Evolutionary conservation across 225 moss, liverwort and hornwort genomes (phyloP).

Genomic region (Polytrichum commune): DNA sequence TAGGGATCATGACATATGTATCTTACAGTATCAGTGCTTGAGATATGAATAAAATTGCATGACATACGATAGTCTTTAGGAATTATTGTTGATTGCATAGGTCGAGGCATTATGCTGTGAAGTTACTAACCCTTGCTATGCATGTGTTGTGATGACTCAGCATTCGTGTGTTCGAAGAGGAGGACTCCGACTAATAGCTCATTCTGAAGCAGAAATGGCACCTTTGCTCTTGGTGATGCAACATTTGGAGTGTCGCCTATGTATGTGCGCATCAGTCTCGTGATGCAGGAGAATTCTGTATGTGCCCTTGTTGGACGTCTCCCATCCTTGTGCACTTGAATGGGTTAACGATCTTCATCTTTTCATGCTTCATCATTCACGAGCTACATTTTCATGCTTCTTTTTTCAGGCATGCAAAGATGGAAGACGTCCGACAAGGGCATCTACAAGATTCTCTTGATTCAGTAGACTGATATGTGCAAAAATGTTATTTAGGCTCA

Average conservation of each 20-base stretch:
- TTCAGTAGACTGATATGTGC: no score
- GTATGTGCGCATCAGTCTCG: neutral
- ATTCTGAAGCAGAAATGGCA: constrained; percentile 20
- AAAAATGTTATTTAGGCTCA: neutral
- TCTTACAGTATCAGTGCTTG: neutral
- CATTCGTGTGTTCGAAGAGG: constrained; percentile 40
- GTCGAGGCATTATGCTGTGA: no score
- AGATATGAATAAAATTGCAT: neutral
- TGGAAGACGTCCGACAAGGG: no score
- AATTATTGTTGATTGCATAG: no score
- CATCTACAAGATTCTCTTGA: no score
- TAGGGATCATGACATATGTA: no score
- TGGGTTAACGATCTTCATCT: no score
- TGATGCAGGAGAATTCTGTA: neutral
- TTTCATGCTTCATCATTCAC: no score
- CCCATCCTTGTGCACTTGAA: neutral
- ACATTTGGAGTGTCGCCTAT: neutral
- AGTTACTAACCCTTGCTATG: no score
- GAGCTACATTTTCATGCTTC: no score
- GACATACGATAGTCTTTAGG: neutral
- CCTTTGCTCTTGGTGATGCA: constrained; percentile 1
- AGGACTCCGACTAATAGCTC: constrained; percentile 15
- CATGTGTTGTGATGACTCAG: constrained; percentile 10
- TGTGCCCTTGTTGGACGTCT: constrained; percentile 21
- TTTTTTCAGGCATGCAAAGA: no score